Evolutionary conservation across 2,329 filamentous ascomycete genomes (phyloP).

Genomic region (Trichothecium roseum): DNA sequence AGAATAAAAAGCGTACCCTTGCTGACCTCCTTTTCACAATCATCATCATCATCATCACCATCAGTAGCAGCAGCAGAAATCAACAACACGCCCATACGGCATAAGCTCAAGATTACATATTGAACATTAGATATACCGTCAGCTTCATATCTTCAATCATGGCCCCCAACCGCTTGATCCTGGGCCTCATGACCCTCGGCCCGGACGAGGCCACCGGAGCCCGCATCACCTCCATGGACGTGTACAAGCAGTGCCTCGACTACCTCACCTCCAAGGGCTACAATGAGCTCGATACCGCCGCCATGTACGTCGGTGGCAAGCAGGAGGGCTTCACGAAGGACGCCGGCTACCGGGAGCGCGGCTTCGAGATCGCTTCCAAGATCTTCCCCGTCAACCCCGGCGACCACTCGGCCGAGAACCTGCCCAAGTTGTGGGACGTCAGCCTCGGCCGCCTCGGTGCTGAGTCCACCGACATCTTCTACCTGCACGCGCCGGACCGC

Average conservation of each 20-base stretch:
- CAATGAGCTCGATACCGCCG: conserved; percentile 64
- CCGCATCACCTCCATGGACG: conserved; percentile 25
- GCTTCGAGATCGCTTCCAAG: conserved; percentile 60
- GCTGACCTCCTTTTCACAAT: no score
- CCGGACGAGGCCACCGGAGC: conserved; percentile 20
- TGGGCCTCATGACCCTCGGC: conserved; percentile 23
- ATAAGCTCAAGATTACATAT: no score
- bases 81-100: no score
- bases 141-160: conserved; percentile 21
- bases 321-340: conserved; percentile 61
- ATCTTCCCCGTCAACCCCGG: conserved; percentile 9
- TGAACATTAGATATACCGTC: no score
- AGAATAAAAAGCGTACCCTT: no score
- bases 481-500: conserved; percentile 42
- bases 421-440: neutral
- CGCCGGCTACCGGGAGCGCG: conserved; percentile 58
- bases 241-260: conserved; percentile 55
- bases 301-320: conserved; percentile 53
- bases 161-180: conserved; percentile 27
- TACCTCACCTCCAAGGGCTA: conserved; percentile 58
- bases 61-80: no score
- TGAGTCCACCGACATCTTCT: conserved; percentile 12
- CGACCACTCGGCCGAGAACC: conserved; percentile 3
- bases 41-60: no score
- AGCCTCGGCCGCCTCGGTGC: conserved; percentile 5